Conservation (phyloP, 805 yeast genomes). For the Zygosaccharomyces siamensis region DNA sequence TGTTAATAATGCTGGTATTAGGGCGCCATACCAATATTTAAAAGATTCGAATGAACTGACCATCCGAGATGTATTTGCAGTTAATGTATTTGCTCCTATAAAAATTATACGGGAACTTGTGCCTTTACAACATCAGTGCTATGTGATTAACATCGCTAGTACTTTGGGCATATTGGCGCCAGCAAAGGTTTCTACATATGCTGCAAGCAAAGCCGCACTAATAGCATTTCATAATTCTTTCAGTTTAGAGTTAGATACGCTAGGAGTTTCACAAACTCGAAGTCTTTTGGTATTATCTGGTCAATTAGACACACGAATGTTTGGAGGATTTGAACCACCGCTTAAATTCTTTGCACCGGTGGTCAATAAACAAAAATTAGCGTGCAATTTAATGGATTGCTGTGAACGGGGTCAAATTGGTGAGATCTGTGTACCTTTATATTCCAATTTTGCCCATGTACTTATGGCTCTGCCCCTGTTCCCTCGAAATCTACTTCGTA, state of each 20-base stretch:
- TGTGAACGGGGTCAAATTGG: conserved; percentile 63
- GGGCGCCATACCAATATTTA: conserved; percentile 48
- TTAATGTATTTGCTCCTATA: conserved; percentile 64
- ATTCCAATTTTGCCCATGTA: conserved; percentile 65
- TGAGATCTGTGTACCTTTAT: conserved; percentile 64
- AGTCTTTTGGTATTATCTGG: conserved; percentile 80
- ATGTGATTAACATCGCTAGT: conserved; percentile 72
- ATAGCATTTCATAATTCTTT: conserved; percentile 80
- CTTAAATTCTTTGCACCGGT: conserved; percentile 74
- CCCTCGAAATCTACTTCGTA: conserved; percentile 39
- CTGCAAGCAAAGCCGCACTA: conserved; percentile 81
- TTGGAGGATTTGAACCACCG: conserved; percentile 71
- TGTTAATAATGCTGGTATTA: conserved; percentile 80
- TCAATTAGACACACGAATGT: conserved; percentile 72
- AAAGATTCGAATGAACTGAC: conserved; percentile 47
- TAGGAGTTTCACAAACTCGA: conserved; percentile 49
- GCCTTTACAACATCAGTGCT: conserved; percentile 58
- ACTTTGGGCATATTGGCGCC: conserved; percentile 78
- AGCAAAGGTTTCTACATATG: conserved; percentile 69
- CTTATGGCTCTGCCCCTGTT: conserved; percentile 67
- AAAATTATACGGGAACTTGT: conserved; percentile 61
- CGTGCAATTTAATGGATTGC: conserved; percentile 48
- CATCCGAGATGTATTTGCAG: conserved; percentile 51
- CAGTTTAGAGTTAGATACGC: conserved; percentile 58
- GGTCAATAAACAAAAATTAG: conserved; percentile 54